Conservation (phyloP, 257 asterid genomes). For the Penstemon newberryi region DNA sequence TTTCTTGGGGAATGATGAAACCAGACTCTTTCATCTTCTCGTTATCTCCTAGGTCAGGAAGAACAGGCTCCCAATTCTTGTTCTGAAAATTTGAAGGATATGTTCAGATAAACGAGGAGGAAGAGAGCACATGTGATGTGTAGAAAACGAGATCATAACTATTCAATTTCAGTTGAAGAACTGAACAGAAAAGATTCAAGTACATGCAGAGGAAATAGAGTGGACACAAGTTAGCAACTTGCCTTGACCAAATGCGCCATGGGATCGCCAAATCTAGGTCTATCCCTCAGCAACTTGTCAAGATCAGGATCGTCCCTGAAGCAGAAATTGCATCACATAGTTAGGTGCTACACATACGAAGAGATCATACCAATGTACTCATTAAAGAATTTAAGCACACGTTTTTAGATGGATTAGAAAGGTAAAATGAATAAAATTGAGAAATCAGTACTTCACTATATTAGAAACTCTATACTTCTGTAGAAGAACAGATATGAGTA, state of each 20-base stretch:
- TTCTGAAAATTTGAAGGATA: constrained; percentile 20
- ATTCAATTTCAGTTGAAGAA: too few relatives aligned
- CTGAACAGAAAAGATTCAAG: too few relatives aligned
- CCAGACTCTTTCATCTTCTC: constrained; percentile 54
- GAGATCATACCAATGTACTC: not conserved
- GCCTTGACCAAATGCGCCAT: constrained; percentile 63
- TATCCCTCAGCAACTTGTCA: constrained; percentile 53
- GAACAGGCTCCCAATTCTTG: constrained; percentile 32
- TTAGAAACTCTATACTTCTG: not conserved
- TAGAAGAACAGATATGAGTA: not conserved
- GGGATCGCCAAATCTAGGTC: constrained; percentile 62
- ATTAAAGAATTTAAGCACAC: not conserved
- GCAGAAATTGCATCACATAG: constrained; percentile 22
- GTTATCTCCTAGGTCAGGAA: constrained; percentile 26
- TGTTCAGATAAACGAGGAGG: too few relatives aligned
- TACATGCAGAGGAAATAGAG: too few relatives aligned
- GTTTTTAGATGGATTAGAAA: constrained; percentile 4
- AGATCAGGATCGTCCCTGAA: constrained; percentile 71
- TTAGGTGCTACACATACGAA: constrained; percentile 11
- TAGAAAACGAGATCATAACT: too few relatives aligned
- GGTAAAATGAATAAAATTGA: not conserved
- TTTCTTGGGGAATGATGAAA: constrained; percentile 45
- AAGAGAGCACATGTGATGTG: too few relatives aligned
- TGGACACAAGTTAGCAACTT: not conserved
- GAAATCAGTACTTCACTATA: constrained; percentile 3